These are phyloP conservation scores for Ceratobasidium theobromae DNA, from an alignment of 1,284 basidiomycete genomes.

Conservation along the genomic window DNA sequence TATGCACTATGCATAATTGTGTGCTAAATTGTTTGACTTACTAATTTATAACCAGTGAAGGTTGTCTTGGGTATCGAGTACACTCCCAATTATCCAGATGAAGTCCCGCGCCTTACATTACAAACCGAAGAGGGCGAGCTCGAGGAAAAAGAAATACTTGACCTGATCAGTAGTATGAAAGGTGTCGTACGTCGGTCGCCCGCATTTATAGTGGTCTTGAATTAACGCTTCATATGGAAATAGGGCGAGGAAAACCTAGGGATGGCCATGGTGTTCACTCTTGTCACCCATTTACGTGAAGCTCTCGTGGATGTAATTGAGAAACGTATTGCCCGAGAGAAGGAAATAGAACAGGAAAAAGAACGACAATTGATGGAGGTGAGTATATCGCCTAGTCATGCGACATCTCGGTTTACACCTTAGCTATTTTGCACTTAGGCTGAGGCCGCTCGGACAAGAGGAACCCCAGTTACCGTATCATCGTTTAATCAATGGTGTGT, in stretches of 20 bases:
- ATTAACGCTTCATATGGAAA: conserved; percentile 8
- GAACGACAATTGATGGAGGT: conserved; percentile 78
- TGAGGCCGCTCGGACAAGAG: conserved; percentile 84
- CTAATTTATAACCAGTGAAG: conserved; percentile 60
- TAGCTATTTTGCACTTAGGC: too few species aligned
- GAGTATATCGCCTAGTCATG: conserved; percentile 35
- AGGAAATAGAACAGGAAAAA: conserved; percentile 67
- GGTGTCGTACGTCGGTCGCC: conserved; percentile 56
- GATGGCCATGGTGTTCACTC: conserved; percentile 97
- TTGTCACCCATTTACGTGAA: conserved; percentile 86
- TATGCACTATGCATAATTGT: background rate
- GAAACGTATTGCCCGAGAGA: conserved; percentile 57
- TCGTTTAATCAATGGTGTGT: conserved; percentile 71
- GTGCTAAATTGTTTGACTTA: conserved; percentile 31
- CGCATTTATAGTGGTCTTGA: background rate
- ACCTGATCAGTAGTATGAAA: conserved; percentile 61
- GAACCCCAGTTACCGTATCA: conserved; percentile 84
- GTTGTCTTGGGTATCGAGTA: conserved; percentile 72
- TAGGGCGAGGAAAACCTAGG: conserved; percentile 90
- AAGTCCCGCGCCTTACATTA: conserved; percentile 73
- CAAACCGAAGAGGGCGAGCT: conserved; percentile 69
- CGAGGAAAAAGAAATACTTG: conserved; percentile 57
- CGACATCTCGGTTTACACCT: too few species aligned
- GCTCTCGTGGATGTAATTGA: conserved; percentile 66
- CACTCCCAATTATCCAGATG: conserved; percentile 70